These are phyloP conservation scores for Stagonosporopsis vannaccii DNA, from an alignment of 2,329 filamentous ascomycete genomes.

Conservation along the genomic window DNA sequence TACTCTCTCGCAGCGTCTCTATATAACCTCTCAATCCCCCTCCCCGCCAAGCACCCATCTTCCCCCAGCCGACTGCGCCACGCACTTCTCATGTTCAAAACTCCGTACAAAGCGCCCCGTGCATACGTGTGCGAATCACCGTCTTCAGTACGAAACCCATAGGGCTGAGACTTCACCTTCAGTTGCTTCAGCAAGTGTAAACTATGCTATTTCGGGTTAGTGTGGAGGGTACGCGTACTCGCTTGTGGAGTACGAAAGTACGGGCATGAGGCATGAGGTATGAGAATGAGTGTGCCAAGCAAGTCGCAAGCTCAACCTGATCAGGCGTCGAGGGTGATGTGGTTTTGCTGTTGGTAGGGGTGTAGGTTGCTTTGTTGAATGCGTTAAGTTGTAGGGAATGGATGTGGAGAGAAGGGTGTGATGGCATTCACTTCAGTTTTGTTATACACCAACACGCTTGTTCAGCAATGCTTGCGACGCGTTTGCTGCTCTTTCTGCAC, in stretches of 20 bases:
- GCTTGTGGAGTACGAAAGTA: neutral
- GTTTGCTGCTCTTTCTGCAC: no score
- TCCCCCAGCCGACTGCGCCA: neutral
- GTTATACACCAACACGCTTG: no score
- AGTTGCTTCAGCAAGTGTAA: neutral
- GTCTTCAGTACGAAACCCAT: neutral
- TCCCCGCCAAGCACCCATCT: neutral
- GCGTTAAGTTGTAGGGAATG: no score
- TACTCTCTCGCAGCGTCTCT: neutral
- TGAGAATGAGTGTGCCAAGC: no score
- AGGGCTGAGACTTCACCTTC: neutral
- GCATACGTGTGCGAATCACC: constrained; percentile 4
- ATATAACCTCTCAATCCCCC: neutral
- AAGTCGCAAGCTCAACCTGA: no score
- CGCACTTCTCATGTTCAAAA: neutral
- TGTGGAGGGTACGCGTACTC: constrained; percentile 5
- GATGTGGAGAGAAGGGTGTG: no score
- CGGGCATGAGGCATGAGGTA: neutral
- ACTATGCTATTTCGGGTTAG: neutral
- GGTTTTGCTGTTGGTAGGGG: no score
- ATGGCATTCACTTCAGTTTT: no score
- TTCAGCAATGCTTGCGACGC: no score
- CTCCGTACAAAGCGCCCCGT: neutral
- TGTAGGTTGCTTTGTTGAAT: no score
- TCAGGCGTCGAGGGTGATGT: no score